These are phyloP conservation scores for Avena eriantha DNA, from an alignment of 176 grass and related monocot genomes.

Conservation along the genomic window DNA sequence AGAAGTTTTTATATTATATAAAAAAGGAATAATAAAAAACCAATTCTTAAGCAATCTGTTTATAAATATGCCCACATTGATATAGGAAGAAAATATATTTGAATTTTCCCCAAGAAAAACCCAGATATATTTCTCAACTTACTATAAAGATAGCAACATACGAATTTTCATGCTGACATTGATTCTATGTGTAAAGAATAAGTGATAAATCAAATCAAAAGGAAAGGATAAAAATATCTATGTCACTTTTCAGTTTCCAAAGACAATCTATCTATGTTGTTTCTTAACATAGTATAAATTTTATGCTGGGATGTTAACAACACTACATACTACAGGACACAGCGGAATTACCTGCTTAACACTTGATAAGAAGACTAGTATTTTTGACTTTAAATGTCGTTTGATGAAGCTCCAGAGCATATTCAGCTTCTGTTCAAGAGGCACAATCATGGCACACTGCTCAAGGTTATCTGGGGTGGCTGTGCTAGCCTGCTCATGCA, in stretches of 20 bases:
- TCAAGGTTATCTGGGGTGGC: constrained; percentile 88
- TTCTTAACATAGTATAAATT: not conserved
- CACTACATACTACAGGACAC: not conserved
- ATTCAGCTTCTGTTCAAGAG: constrained; percentile 91
- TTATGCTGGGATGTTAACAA: not conserved
- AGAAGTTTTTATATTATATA: constrained; percentile 3
- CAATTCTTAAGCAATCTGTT: not conserved
- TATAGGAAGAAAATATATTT: not conserved
- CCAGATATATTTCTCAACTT: not conserved
- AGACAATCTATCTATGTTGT: not conserved
- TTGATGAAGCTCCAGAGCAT: constrained; percentile 97
- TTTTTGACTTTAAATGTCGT: constrained; percentile 79
- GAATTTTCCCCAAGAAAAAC: not conserved
- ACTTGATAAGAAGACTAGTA: constrained; percentile 86
- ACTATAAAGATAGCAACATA: not conserved
- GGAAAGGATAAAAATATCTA: not conserved
- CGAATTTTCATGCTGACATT: not conserved
- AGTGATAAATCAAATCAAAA: constrained; percentile 1
- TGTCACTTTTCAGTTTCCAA: not conserved
- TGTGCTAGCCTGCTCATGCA: constrained; percentile 77
- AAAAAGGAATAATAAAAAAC: constrained; percentile 40
- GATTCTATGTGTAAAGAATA: not conserved
- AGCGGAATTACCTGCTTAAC: constrained; percentile 73
- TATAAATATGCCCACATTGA: not conserved
- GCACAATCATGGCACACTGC: constrained; percentile 75